Conservation (phyloP, 352 stramenopile species). For the Nothophytophthora sp. region DNA sequence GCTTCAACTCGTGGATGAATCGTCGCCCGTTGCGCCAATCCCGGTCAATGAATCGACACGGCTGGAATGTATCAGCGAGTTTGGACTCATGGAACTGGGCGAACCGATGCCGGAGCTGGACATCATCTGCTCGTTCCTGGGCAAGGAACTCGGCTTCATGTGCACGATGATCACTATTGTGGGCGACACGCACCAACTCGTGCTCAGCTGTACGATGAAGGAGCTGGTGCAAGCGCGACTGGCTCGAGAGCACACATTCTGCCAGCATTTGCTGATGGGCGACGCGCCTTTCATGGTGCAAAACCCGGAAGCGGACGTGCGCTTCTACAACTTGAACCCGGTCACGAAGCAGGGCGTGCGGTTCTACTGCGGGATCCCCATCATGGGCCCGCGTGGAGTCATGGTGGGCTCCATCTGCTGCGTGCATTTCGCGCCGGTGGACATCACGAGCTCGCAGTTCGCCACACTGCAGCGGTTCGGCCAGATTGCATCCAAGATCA, state of each 20-base stretch:
- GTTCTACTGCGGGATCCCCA: conserved; percentile 68
- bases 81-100: conserved; percentile 43
- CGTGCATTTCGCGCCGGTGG: conserved; percentile 6
- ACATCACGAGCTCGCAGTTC: conserved; percentile 17
- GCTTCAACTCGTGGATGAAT: conserved; percentile 24
- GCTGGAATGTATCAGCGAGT: conserved; percentile 35
- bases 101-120: conserved; percentile 43
- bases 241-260: conserved; percentile 60
- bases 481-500: conserved; percentile 39
- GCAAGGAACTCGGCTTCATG: conserved; percentile 50
- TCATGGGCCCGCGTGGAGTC: conserved; percentile 21
- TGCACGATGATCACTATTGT: conserved; percentile 63
- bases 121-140: conserved; percentile 59
- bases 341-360: conserved; percentile 30
- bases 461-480: conserved; percentile 24
- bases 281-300: conserved; percentile 45
- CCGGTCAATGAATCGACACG: conserved; percentile 46
- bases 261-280: conserved; percentile 64
- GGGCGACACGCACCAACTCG: conserved; percentile 40
- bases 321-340: conserved; percentile 53
- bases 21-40: conserved; percentile 23
- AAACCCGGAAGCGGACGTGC: conserved; percentile 44
- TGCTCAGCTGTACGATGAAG: conserved; percentile 45
- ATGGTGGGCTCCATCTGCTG: conserved; percentile 18
- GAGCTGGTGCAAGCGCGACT: conserved; percentile 28